Conservation (phyloP, 495 filamentous ascomycete species). For the Neurospora pannonica region DNA sequence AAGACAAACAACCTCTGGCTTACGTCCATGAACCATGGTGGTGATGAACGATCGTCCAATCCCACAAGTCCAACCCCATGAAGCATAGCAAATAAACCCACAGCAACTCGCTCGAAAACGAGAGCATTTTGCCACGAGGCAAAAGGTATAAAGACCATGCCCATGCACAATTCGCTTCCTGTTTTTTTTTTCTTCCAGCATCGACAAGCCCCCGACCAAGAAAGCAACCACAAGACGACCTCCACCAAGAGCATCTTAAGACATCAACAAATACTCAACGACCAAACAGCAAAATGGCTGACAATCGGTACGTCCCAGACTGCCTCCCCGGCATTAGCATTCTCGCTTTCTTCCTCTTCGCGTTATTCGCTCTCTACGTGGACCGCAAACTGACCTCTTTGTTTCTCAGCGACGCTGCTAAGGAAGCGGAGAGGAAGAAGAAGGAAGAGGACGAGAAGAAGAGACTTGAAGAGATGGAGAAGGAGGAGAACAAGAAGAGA, state of each 20-base stretch:
- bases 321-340: not conserved
- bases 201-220: accelerated
- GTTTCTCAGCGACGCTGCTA: not conserved
- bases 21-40: not conserved
- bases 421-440: not conserved
- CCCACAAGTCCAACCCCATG: accelerated
- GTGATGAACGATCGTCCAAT: not conserved
- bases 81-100: not conserved
- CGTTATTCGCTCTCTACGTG: not conserved
- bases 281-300: not conserved
- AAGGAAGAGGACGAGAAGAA: not conserved
- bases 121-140: not conserved
- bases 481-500: not conserved
- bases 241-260: not conserved
- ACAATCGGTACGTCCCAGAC: not conserved
- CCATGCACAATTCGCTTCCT: not conserved
- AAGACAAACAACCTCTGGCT: not conserved
- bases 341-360: not conserved
- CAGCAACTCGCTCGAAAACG: too few species aligned
- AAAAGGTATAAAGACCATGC: not conserved
- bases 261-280: not conserved
- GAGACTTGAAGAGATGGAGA: not conserved
- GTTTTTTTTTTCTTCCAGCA: not conserved
- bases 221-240: not conserved
- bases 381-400: not conserved